A percentile compares a stretch with the other conserved stretches of the same genome.
Evolutionary conservation across 2,329 filamentous ascomycete genomes (phyloP).

Genomic region (Sclerotinia minor): DNA sequence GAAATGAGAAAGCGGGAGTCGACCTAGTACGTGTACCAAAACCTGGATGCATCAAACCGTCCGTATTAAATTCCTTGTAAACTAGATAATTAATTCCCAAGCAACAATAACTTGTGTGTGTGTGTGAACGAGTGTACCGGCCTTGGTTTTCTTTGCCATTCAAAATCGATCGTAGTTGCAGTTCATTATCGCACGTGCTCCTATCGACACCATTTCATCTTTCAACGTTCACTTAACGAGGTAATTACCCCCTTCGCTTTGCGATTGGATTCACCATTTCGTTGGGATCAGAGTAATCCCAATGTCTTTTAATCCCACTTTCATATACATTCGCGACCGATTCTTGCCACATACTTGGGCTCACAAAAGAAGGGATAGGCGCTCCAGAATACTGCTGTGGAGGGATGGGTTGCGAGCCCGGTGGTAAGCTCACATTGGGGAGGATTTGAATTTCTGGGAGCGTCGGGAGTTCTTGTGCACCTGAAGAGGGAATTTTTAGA

Average conservation of each 20-base stretch:
- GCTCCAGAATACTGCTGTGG: conserved; percentile 55
- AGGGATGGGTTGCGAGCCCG: conserved; percentile 49
- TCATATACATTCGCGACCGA: conserved; percentile 69
- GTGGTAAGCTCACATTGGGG: conserved; percentile 49
- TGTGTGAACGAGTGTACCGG: not conserved
- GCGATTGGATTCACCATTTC: conserved; percentile 26
- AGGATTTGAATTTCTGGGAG: conserved; percentile 51
- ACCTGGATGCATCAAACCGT: not conserved
- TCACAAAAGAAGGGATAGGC: conserved; percentile 61
- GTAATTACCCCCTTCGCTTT: conserved; percentile 19
- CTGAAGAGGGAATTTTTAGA: conserved; percentile 43
- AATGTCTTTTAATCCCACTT: conserved; percentile 61
- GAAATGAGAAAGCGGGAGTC: not conserved
- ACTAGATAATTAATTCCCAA: conserved; percentile 6
- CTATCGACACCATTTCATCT: not conserved
- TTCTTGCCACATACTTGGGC: conserved; percentile 72
- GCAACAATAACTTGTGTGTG: not conserved
- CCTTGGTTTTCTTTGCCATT: not conserved
- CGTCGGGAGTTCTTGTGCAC: conserved; percentile 52
- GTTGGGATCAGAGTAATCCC: conserved; percentile 49
- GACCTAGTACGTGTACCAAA: not conserved
- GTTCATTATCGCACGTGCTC: conserved; percentile 11
- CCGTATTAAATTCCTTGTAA: not conserved
- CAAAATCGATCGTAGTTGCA: not conserved
- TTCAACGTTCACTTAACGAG: not conserved